Evolutionary conservation across 1,139 yeast species (phyloP).

Genomic region (Blastobotrys indianensis): DNA sequence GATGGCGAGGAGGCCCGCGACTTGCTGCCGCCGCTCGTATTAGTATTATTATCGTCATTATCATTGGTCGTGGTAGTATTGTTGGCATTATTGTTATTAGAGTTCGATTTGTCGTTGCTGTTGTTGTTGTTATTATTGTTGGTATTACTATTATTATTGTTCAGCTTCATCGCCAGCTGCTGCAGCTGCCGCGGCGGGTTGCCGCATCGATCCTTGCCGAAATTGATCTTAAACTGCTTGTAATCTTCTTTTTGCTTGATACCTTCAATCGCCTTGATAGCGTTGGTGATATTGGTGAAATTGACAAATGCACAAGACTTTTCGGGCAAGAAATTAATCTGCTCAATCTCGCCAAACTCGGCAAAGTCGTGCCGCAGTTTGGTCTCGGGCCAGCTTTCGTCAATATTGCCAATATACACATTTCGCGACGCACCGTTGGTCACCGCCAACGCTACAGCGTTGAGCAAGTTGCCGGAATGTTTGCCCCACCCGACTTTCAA

Average conservation of each 20-base stretch:
- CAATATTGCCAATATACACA: conserved; percentile 74
- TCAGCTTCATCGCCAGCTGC: conserved; percentile 7
- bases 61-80: background rate
- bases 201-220: conserved; percentile 94
- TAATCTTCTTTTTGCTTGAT: conserved; percentile 47
- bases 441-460: conserved; percentile 76
- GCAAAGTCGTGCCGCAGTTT: conserved; percentile 68
- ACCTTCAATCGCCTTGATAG: conserved; percentile 76
- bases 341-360: conserved; percentile 89
- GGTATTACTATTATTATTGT: conserved; percentile 2
- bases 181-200: conserved; percentile 48
- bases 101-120: conserved; percentile 1
- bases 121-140: background rate
- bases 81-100: background rate
- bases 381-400: conserved; percentile 49
- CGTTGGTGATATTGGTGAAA: conserved; percentile 79
- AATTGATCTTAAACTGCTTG: conserved; percentile 59
- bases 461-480: conserved; percentile 85
- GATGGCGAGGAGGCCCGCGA: conserved; percentile 4
- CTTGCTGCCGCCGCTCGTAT: background rate
- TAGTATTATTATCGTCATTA: background rate
- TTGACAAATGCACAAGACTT: conserved; percentile 91
- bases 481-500: conserved; percentile 96
- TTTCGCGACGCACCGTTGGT: conserved; percentile 92
- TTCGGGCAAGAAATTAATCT: conserved; percentile 76